A percentile compares a stretch with the other conserved stretches of the same genome.
Conservation (phyloP, 768 basidiomycete genomes). For the Agrocybe chaxingu region DNA sequence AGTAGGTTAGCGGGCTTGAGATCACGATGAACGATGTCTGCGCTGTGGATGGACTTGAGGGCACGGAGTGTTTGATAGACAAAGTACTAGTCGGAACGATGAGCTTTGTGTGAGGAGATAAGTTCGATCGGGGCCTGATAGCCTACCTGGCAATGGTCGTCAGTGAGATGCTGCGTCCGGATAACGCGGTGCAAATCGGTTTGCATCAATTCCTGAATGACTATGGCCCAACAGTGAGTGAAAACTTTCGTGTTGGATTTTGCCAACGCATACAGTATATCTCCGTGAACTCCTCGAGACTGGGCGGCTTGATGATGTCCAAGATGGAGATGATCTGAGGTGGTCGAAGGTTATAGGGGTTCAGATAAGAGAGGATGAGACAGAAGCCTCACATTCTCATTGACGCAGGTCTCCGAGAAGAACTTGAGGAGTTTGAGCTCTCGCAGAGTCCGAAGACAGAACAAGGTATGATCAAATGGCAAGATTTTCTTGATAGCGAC, state of each 20-base stretch:
- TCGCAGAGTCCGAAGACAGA: constrained; percentile 83
- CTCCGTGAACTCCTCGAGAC: constrained; percentile 77
- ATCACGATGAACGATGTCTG: constrained; percentile 76
- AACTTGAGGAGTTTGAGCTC: constrained; percentile 90
- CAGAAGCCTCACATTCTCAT: constrained; percentile 62
- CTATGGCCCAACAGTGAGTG: constrained; percentile 31
- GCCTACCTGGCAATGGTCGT: constrained; percentile 81
- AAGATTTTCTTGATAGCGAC: constrained; percentile 96
- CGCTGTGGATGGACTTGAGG: constrained; percentile 86
- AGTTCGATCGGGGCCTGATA: constrained; percentile 21
- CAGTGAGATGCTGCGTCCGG: constrained; percentile 83
- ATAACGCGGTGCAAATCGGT: constrained; percentile 91
- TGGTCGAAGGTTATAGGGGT: neutral
- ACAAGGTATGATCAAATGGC: constrained; percentile 92
- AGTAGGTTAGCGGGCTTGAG: constrained; percentile 87
- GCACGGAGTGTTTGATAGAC: constrained; percentile 83
- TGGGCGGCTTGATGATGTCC: constrained; percentile 83
- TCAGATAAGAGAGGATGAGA: constrained; percentile 3
- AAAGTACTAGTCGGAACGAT: constrained; percentile 53
- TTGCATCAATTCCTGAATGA: constrained; percentile 87
- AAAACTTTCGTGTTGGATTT: neutral
- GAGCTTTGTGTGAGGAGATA: constrained; percentile 27
- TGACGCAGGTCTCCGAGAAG: constrained; percentile 75
- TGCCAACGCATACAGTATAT: constrained; percentile 62
- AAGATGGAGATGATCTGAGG: constrained; percentile 85